These are phyloP conservation scores for Rhizoclosmatium sp. DNA, from an alignment of 192 early-diverging fungal genomes.

Conservation along the genomic window DNA sequence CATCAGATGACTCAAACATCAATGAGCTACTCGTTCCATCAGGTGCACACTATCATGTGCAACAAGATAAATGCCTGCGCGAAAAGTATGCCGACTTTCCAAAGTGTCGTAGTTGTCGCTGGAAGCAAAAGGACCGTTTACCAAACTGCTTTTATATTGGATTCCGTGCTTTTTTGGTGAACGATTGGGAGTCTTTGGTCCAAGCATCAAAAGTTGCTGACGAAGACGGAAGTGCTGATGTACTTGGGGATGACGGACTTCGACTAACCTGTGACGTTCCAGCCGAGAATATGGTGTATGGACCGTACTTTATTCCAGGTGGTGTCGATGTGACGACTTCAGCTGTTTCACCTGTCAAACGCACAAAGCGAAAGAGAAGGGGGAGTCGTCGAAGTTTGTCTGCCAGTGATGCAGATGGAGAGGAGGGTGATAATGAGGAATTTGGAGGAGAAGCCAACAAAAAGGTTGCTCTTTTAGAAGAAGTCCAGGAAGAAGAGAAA, in stretches of 20 bases:
- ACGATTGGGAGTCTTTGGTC: not conserved
- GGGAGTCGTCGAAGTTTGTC: not conserved
- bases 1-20: not conserved
- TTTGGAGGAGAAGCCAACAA: not conserved
- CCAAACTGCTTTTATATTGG: slow-evolving; percentile 22
- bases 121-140: not conserved
- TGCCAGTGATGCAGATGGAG: not conserved
- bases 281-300: slow-evolving; percentile 15
- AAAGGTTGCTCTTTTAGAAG: too few relatives aligned
- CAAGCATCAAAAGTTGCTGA: not conserved
- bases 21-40: slow-evolving; percentile 15
- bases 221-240: not conserved
- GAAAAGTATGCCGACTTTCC: slow-evolving; percentile 17
- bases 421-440: not conserved
- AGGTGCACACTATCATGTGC: slow-evolving; percentile 4
- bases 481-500: too few relatives aligned
- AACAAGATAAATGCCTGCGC: slow-evolving; percentile 11
- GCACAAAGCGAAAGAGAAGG: too few relatives aligned
- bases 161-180: slow-evolving; percentile 22
- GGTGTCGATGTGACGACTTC: not conserved
- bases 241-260: not conserved
- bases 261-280: not conserved
- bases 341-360: not conserved
- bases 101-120: slow-evolving; percentile 25
- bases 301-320: slow-evolving; percentile 31